These are phyloP conservation scores for Periconia sp. DNA, from an alignment of 2,329 filamentous ascomycete genomes.

Conservation along the genomic window DNA sequence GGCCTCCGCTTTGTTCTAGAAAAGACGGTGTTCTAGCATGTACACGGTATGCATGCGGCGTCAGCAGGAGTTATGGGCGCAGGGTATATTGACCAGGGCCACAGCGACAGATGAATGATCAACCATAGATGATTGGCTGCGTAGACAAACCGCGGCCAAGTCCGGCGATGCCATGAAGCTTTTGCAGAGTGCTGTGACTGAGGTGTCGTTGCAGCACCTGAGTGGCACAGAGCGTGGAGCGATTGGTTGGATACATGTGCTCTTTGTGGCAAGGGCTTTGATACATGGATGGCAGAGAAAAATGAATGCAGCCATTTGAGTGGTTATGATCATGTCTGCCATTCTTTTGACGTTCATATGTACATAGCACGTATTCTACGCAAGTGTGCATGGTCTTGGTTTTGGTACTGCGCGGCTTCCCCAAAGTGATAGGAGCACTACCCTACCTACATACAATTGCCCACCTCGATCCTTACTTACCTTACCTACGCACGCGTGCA, in stretches of 20 bases:
- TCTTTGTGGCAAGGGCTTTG: constrained; percentile 1
- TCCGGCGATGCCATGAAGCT: constrained; percentile 1
- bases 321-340: too few species aligned
- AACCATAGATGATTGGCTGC: neutral
- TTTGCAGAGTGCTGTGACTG: neutral
- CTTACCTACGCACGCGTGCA: too few species aligned
- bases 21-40: constrained; percentile 20
- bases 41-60: neutral
- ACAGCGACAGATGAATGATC: neutral
- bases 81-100: neutral
- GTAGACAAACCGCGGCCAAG: constrained; percentile 23
- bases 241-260: constrained; percentile 3
- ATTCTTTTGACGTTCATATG: too few species aligned
- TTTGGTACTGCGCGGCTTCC: neutral
- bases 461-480: neutral
- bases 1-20: constrained; percentile 33
- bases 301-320: too few species aligned
- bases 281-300: neutral
- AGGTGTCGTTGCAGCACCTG: constrained; percentile 1
- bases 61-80: neutral
- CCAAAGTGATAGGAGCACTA: neutral
- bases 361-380: too few species aligned
- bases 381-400: neutral
- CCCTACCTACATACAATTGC: neutral
- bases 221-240: too few species aligned